These are phyloP conservation scores for Ceratobasidium sp. DNA, from an alignment of 1,284 basidiomycete species.

Conservation along the genomic window DNA sequence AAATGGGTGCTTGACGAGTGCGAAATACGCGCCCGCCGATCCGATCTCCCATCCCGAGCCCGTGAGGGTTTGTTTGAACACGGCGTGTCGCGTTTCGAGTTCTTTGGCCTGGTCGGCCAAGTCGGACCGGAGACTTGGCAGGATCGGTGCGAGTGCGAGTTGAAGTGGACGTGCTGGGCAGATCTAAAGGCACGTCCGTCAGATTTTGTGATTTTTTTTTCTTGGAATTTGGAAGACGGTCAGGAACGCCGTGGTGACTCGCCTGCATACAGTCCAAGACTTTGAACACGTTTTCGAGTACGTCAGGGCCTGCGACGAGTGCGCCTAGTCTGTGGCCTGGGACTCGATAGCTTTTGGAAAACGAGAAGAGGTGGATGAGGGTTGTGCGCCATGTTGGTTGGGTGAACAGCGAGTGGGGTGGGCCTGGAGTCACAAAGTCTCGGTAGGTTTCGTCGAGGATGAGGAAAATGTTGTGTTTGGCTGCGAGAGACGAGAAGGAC, in stretches of 20 bases:
- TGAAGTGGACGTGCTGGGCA: conserved; percentile 79
- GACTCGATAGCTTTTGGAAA: conserved; percentile 83
- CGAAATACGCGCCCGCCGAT: conserved; percentile 75
- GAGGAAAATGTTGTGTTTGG: conserved; percentile 67
- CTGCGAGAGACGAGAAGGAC: conserved; percentile 70
- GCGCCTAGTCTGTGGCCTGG: conserved; percentile 86
- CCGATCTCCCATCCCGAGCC: conserved; percentile 63
- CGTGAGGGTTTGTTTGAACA: conserved; percentile 62
- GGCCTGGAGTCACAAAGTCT: conserved; percentile 70
- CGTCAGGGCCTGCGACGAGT: conserved; percentile 66
- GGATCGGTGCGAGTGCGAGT: conserved; percentile 65
- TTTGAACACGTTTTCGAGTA: conserved; percentile 65
- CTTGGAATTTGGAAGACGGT: conserved; percentile 42
- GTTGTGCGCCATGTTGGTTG: conserved; percentile 62
- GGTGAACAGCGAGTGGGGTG: conserved; percentile 65
- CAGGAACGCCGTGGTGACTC: conserved; percentile 44
- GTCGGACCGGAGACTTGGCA: conserved; percentile 62
- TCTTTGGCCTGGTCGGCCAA: conserved; percentile 60
- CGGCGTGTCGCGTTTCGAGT: conserved; percentile 62
- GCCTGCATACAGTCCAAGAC: conserved; percentile 76
- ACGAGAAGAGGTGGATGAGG: conserved; percentile 79
- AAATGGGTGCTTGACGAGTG: conserved; percentile 79
- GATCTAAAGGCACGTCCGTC: conserved; percentile 57
- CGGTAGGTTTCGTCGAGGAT: conserved; percentile 90
- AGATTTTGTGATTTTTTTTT: conserved; percentile 40